Evolutionary conservation across 2,329 filamentous ascomycete genomes (phyloP).

Genomic region (Fusarium sublunatum): DNA sequence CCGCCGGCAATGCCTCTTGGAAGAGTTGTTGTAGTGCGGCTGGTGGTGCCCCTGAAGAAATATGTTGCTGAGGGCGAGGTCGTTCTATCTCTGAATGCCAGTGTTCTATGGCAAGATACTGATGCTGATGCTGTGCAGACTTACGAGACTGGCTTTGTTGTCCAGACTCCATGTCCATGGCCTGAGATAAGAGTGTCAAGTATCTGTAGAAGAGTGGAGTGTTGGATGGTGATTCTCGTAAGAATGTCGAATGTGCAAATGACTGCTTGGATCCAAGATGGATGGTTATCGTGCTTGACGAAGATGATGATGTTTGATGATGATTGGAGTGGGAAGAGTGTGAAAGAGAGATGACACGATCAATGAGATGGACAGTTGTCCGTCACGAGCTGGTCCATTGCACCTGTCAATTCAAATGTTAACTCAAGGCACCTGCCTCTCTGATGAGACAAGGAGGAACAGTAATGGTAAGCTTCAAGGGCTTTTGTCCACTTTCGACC

Average conservation of each 20-base stretch:
- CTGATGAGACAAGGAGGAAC: not conserved
- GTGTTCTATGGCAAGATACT: not conserved
- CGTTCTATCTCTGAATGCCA: not conserved
- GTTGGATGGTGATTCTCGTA: constrained; percentile 7
- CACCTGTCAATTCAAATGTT: not conserved
- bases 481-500: not conserved
- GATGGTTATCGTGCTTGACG: constrained; percentile 1
- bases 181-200: not conserved
- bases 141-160: not conserved
- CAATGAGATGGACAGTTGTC: not conserved
- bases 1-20: no score
- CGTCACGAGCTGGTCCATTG: not conserved
- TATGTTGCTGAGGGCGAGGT: not conserved
- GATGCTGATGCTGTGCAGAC: not conserved
- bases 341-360: not conserved
- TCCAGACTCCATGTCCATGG: not conserved
- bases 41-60: not conserved
- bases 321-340: not conserved
- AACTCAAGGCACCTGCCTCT: not conserved
- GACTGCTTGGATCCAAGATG: constrained; percentile 17
- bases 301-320: not conserved
- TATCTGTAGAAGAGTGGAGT: not conserved
- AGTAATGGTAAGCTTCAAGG: not conserved
- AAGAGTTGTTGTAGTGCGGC: not conserved
- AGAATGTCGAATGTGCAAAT: constrained; percentile 18